Percentiles rank a stretch among this genome's conserved stretches.
phyloP scores from a whole-genome alignment of 2,329 filamentous ascomycete genomes.

The Pseudophaeomoniella oleicola region DNA sequence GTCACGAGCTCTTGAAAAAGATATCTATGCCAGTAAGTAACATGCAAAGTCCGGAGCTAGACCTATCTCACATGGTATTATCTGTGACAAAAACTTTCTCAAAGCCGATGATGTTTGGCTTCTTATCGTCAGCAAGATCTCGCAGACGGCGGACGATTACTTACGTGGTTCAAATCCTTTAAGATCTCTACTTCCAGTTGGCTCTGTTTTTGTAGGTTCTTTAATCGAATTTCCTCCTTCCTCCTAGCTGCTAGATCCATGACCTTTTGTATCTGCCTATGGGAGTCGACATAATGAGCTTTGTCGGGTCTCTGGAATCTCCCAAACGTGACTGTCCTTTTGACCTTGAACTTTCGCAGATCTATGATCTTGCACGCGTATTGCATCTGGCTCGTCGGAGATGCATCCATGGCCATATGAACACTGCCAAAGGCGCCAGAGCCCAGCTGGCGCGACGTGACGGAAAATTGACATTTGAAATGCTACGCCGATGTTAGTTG shows the following conservation, averaged over 20 bases:
- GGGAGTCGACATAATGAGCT: slow-evolving; percentile 8
- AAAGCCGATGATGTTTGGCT: slow-evolving; percentile 45
- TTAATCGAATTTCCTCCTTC: slow-evolving; percentile 10
- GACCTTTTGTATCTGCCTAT: slow-evolving; percentile 7
- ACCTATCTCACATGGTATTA: slow-evolving; percentile 31
- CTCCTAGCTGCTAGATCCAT: slow-evolving; percentile 8
- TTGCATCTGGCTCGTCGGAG: slow-evolving; percentile 13
- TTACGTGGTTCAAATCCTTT: slow-evolving; percentile 37
- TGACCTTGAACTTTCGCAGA: slow-evolving; percentile 15
- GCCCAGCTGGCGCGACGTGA: slow-evolving; percentile 26
- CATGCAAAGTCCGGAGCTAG: not conserved
- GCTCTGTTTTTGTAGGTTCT: slow-evolving; percentile 17
- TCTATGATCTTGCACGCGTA: slow-evolving; percentile 32
- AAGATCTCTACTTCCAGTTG: slow-evolving; percentile 31
- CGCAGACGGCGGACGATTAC: slow-evolving; percentile 7
- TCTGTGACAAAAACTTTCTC: slow-evolving; percentile 40
- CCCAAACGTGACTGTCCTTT: slow-evolving; percentile 3
- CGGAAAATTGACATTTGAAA: slow-evolving; percentile 18
- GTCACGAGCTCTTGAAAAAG: slow-evolving; percentile 47
- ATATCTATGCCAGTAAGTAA: slow-evolving; percentile 26
- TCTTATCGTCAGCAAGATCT: slow-evolving; percentile 2
- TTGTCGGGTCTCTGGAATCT: slow-evolving; percentile 6
- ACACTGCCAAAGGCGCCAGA: slow-evolving; percentile 27
- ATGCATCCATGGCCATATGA: slow-evolving; percentile 24
- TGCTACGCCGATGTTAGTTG: slow-evolving; percentile 11